Evolutionary conservation across 2,329 filamentous ascomycete species (phyloP), one percentile per base, ranked within the genome.

Genomic region (Colletotrichum trifolii): DNA sequence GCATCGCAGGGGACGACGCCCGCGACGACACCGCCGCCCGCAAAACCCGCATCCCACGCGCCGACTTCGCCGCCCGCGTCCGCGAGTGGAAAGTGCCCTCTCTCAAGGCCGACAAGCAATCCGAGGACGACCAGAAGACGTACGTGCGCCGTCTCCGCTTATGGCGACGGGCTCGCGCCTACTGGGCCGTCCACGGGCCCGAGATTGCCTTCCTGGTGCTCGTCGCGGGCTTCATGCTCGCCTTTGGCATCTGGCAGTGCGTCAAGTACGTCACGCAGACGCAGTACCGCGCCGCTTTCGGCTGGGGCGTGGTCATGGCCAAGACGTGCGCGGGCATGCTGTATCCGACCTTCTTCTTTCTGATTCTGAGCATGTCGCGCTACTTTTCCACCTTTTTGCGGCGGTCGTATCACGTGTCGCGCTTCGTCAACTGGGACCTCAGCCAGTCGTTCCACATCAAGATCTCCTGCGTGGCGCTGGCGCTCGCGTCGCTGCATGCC

Each of bases 291-390:
- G 79, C 77, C 12, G 85, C 81, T 0, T 82, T 87, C 15, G 85
- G 84, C 11, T 86, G 84, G 83, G 85, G 85, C 6, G 80, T 85
- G 8, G 82, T 85, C 4, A 70, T 88, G 54, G 82, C 85, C 4
- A 88, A 87, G 72, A 81, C 82, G 0, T 82, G 77, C 47, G 84
- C 85, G 9, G 86, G 86, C 4, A 81, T 82, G 0, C 69, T 88
- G 1, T 87, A 87, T 53, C 84, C 85, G 15, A 87, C 84, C 1
- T 80, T 88, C 60, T 87, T 87, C 74, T 87, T 88, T 68, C 76
- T 87, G 61, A 77, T 87, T 7, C 74, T 87, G 6, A 86, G 83
- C 69, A 88, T 87, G 85, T 86, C 83, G 12, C 76, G 85, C 35
- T 86, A 84, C 74, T 79, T 86, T 17, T 81, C 85, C 2, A 87